Evolutionary conservation across 2,329 filamentous ascomycete species (phyloP).

Genomic region (Verticillium nubilum): DNA sequence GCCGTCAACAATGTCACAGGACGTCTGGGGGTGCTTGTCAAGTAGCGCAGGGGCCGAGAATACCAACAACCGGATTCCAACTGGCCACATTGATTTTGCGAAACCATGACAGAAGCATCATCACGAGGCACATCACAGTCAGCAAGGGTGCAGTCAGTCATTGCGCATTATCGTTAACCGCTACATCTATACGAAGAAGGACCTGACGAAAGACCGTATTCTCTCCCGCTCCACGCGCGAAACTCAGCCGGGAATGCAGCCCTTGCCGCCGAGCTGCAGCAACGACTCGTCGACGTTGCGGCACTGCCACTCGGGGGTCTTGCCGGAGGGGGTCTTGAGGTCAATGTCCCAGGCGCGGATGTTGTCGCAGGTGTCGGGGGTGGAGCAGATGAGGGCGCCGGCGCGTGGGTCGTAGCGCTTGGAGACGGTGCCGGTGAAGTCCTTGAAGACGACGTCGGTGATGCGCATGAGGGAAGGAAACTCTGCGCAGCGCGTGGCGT

Average conservation of each 20-base stretch:
- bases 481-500: slow-evolving; percentile 4
- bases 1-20: neutral
- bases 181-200: no score
- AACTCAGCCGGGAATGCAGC: neutral
- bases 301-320: slow-evolving; percentile 34
- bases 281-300: slow-evolving; percentile 26
- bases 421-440: slow-evolving; percentile 22
- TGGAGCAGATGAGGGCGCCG: slow-evolving; percentile 19
- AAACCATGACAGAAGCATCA: no score
- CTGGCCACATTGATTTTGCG: no score
- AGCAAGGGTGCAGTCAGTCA: no score
- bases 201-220: neutral
- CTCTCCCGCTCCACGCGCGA: neutral
- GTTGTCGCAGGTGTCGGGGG: slow-evolving; percentile 28
- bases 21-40: neutral
- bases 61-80: neutral
- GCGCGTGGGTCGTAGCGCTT: slow-evolving; percentile 21
- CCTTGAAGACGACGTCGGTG: slow-evolving; percentile 19
- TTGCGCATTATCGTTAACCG: no score
- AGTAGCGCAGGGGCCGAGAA: neutral
- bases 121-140: no score
- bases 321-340: slow-evolving; percentile 40
- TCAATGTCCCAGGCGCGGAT: slow-evolving; percentile 41
- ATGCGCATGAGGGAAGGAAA: slow-evolving; percentile 16
- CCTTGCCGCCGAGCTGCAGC: slow-evolving; percentile 6